phyloP scores from a whole-genome alignment of 2,329 filamentous ascomycete species.

The Hymenoscyphus infarciens region DNA sequence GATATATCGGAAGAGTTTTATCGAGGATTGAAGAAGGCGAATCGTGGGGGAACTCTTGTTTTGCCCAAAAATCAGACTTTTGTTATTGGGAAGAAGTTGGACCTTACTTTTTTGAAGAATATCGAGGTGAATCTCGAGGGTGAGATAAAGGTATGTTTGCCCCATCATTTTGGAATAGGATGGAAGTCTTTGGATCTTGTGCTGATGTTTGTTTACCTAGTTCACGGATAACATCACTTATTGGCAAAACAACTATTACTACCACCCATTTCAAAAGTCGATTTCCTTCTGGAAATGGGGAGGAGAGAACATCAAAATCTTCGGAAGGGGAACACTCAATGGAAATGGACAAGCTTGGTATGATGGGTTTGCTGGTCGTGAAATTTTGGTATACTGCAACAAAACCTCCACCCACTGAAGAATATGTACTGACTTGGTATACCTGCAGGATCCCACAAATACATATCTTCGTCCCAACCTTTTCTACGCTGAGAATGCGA shows the following conservation, averaged over 20 bases:
- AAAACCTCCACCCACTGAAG: neutral
- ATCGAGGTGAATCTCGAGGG: slow-evolving; percentile 60
- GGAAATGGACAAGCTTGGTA: slow-evolving; percentile 28
- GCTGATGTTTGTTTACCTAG: slow-evolving; percentile 14
- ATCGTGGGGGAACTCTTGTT: slow-evolving; percentile 55
- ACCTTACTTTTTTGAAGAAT: slow-evolving; percentile 58
- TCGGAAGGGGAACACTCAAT: slow-evolving; percentile 44
- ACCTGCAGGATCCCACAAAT: slow-evolving; percentile 46
- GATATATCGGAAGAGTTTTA: slow-evolving; percentile 55
- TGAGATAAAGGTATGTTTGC: slow-evolving; percentile 43
- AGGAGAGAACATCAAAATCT: slow-evolving; percentile 57
- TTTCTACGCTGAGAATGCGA: slow-evolving; percentile 59
- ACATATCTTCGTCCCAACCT: slow-evolving; percentile 56
- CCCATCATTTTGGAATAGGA: neutral
- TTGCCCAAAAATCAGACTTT: slow-evolving; percentile 44
- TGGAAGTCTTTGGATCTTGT: slow-evolving; percentile 29
- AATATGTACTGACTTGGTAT: neutral
- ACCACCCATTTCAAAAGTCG: slow-evolving; percentile 49
- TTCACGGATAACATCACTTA: slow-evolving; percentile 65
- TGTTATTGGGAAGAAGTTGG: slow-evolving; percentile 52
- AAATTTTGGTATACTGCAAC: slow-evolving; percentile 40
- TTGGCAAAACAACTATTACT: slow-evolving; percentile 55
- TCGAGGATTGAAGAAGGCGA: slow-evolving; percentile 51
- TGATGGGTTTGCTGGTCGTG: slow-evolving; percentile 34
- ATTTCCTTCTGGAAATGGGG: slow-evolving; percentile 64